Percentiles rank a stretch among this genome's conserved stretches.
Evolutionary conservation across 1,284 basidiomycete genomes (phyloP).

Genomic region (Meira miltonrushii): DNA sequence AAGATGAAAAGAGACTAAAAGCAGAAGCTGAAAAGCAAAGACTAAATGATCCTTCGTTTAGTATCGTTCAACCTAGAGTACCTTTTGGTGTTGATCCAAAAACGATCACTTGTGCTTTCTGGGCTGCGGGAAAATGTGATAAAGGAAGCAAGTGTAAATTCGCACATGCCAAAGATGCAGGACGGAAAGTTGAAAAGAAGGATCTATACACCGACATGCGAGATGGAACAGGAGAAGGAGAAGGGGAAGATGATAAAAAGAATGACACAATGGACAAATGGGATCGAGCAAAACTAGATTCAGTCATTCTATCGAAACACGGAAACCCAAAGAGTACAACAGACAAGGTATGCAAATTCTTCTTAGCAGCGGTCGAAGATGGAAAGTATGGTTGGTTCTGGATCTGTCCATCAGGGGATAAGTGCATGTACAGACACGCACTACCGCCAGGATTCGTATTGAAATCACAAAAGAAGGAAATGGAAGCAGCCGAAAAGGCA

Average conservation of each 20-base stretch:
- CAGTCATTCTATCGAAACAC: slow-evolving; percentile 79
- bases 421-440: slow-evolving; percentile 91
- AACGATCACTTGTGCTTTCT: slow-evolving; percentile 47
- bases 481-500: slow-evolving; percentile 70
- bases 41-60: slow-evolving; percentile 37
- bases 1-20: slow-evolving; percentile 73
- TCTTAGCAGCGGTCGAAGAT: slow-evolving; percentile 91
- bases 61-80: slow-evolving; percentile 62
- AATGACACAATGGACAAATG: slow-evolving; percentile 96
- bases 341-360: slow-evolving; percentile 91
- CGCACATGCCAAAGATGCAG: slow-evolving; percentile 73
- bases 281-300: slow-evolving; percentile 88
- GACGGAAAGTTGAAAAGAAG: slow-evolving; percentile 89
- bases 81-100: slow-evolving; percentile 73
- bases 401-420: slow-evolving; percentile 60
- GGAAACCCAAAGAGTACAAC: slow-evolving; percentile 89
- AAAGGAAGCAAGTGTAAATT: slow-evolving; percentile 76
- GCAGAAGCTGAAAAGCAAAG: slow-evolving; percentile 75
- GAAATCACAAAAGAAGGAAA: slow-evolving; percentile 69
- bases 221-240: slow-evolving; percentile 11
- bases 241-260: slow-evolving; percentile 56
- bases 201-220: slow-evolving; percentile 81
- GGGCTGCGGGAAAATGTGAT: slow-evolving; percentile 48
- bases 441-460: slow-evolving; percentile 80
- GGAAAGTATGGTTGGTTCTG: slow-evolving; percentile 91